Evolutionary conservation across 345 rosid genomes (phyloP).

Genomic region (Erodium maritimum): DNA sequence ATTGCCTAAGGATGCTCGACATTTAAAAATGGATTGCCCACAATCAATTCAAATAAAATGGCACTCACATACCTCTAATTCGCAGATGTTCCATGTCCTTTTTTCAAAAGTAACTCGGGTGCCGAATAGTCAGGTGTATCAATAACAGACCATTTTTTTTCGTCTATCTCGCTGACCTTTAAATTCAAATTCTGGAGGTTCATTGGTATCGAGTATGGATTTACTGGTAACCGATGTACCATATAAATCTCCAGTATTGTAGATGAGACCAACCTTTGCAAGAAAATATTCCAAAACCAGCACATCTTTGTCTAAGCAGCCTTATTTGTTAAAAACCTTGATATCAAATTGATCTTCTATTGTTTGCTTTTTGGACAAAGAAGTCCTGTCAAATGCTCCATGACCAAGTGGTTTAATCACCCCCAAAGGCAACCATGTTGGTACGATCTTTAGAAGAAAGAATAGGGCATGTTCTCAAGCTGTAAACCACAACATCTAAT

Average conservation of each 20-base stretch:
- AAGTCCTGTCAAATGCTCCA: conserved; percentile 98
- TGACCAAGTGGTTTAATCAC: conserved; percentile 98
- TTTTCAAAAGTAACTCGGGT: conserved; percentile 96
- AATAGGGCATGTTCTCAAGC: conserved; percentile 89
- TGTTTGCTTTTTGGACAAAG: conserved; percentile 90
- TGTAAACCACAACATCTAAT: conserved; percentile 83
- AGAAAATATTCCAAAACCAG: conserved; percentile 96
- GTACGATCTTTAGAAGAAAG: conserved; percentile 89
- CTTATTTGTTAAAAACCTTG: conserved; percentile 93
- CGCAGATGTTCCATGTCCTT: conserved; percentile 95
- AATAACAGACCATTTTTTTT: conserved; percentile 94
- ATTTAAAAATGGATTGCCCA: conserved; percentile 96
- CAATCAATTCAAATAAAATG: conserved; percentile 81
- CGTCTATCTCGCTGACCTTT: conserved; percentile 60
- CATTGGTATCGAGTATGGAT: conserved; percentile 77
- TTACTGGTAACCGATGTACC: conserved; percentile 77
- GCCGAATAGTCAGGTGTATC: conserved; percentile 99
- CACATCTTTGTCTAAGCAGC: conserved; percentile 95
- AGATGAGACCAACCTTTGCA: conserved; percentile 94
- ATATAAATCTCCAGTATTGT: conserved; percentile 94
- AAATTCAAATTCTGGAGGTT: conserved; percentile 41
- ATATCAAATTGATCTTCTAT: conserved; percentile 98
- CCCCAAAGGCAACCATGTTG: conserved; percentile 92
- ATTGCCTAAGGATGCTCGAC: conserved; percentile 93
- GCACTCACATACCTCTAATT: conserved; percentile 99